Base-by-base conservation (phyloP, 192 early-diverging fungal genomes). In the Backusella tarrabulga region DNA sequence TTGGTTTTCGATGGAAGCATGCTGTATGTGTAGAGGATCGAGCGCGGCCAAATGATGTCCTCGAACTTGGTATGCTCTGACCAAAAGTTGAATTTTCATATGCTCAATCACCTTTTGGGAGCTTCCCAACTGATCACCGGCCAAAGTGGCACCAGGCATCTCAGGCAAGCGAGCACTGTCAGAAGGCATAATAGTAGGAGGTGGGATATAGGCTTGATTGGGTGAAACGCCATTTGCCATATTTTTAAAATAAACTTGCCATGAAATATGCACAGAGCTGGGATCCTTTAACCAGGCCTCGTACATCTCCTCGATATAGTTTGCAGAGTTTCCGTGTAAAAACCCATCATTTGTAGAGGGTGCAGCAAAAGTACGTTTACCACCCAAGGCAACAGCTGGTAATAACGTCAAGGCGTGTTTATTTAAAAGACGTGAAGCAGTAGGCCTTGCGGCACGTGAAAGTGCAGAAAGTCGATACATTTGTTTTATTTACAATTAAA, bases 291-390 rank as follows among this genome's bases (percentile, higher is more conserved):
- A 86, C 93, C 97, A 99, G 21, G 96, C 95, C 68, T 87, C 84
- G 88, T 97, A 98, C 96, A 98, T 98, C 69, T 96, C 92, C 80
- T 97, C 96, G 80, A 99, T 90, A 81, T 98, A 98, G 56, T 87
- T 83, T 21, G 93, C 90, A 71, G 78, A 74, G 75, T 89, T 91
- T 67, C 95, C 95, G 80, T 93, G 94, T 52, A 97, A 81, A 85
- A 99, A 99, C 67, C 84, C 90, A 75, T 94, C 93, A 38, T 56
- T 71, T 76, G 40, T 74, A 75, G 75, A 73, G 56, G 32, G 68
- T 12, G 56, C 56, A 14, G 23, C 21, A 29, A 63, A 63, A 4
- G 56, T 63, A 26, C 56, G 56, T 14, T 23, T 63, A 63, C 56
- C 23, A 14, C 56, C 56, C 56, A 63, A 63, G 14, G 79, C 79